Conservation (phyloP, 805 yeast species). For the Candida caryicola region DNA sequence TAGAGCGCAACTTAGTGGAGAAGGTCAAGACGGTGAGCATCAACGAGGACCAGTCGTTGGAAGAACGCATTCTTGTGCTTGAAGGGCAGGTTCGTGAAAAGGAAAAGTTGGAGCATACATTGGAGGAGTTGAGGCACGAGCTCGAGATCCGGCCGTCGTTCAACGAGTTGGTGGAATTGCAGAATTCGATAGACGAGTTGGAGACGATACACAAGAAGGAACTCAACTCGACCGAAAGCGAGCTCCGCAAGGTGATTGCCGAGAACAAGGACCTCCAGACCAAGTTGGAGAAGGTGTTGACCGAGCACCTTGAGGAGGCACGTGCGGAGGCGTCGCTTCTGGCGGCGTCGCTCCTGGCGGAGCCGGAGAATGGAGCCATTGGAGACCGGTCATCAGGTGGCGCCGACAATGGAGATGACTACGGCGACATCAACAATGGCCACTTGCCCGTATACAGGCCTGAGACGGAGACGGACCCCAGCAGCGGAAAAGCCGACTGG, state of each 20-base stretch:
- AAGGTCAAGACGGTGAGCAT: conserved; percentile 9
- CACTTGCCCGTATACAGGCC: conserved; percentile 51
- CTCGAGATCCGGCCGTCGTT: conserved; percentile 39
- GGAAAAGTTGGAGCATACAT: conserved; percentile 13
- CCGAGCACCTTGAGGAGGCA: conserved; percentile 7
- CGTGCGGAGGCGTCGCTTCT: not conserved
- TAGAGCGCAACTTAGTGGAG: conserved; percentile 11
- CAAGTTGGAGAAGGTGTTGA: conserved; percentile 10
- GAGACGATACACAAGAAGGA: conserved; percentile 38
- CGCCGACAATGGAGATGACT: too few species aligned
- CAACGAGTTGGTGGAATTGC: conserved; percentile 43
- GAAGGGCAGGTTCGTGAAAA: not conserved
- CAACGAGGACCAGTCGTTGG: conserved; percentile 1
- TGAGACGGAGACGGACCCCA: conserved; percentile 51
- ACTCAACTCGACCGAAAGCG: conserved; percentile 25
- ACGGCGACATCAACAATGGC: not conserved
- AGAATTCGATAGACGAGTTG: conserved; percentile 41
- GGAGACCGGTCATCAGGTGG: too few species aligned
- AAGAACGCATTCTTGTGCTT: not conserved
- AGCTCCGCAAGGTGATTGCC: conserved; percentile 19
- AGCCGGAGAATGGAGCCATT: not conserved
- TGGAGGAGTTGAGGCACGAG: conserved; percentile 30
- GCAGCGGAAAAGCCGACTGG: conserved; percentile 77
- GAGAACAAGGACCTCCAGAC: conserved; percentile 22
- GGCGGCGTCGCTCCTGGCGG: conserved; percentile 1